These are phyloP conservation scores for Prorocentrum cordatum DNA, from an alignment of 169 alveolate species.

Conservation along the genomic window DNA sequence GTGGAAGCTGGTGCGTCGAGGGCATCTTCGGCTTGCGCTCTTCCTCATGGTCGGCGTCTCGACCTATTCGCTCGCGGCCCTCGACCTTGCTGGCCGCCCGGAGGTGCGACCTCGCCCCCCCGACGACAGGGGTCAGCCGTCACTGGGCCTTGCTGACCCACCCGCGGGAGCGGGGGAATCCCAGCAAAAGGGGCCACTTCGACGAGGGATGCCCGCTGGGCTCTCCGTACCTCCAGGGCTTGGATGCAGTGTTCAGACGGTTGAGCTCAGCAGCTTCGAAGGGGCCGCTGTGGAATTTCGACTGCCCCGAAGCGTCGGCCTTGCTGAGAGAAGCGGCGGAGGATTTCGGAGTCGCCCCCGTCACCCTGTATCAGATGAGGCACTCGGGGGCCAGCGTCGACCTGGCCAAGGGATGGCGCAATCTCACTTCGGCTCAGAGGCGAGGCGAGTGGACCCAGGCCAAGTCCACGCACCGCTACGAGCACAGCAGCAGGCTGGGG, in stretches of 20 bases:
- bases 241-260: neutral
- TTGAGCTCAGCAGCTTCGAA: neutral
- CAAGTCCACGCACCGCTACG: neutral
- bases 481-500: neutral
- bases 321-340: neutral
- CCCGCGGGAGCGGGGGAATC: neutral
- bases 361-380: neutral
- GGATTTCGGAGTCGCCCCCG: neutral
- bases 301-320: neutral
- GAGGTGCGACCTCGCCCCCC: neutral
- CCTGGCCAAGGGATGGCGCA: neutral
- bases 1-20: neutral
- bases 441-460: neutral
- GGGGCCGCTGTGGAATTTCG: neutral
- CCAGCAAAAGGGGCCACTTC: slow-evolving; percentile 4
- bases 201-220: neutral
- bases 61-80: too few species aligned
- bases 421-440: neutral
- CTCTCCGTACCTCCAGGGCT: neutral
- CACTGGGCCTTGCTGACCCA: neutral
- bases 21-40: neutral
- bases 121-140: neutral
- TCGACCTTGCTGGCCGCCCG: neutral
- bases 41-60: neutral
- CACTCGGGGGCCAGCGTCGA: slow-evolving; percentile 5